Percentiles rank a stretch among this genome's conserved stretches.
Conservation (phyloP, 306 rosid genomes). For the Mimosa bimucronata region DNA sequence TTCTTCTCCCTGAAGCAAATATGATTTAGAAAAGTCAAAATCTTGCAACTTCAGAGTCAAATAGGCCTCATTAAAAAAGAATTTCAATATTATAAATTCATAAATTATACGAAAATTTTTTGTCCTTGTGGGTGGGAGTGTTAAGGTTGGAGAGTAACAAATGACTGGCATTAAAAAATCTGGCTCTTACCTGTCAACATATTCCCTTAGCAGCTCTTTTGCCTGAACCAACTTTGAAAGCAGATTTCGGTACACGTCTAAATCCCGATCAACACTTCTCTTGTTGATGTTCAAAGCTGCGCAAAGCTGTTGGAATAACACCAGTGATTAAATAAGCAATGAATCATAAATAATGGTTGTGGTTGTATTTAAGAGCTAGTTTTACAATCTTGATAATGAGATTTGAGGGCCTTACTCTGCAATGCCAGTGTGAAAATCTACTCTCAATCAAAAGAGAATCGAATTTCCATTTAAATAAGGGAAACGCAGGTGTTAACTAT, state of each 20-base stretch:
- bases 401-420: constrained; percentile 22
- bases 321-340: constrained; percentile 32
- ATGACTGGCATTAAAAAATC: constrained; percentile 1
- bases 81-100: background rate
- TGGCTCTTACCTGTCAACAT: constrained; percentile 73
- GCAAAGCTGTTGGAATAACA: constrained; percentile 71
- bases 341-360: background rate
- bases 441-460: constrained; percentile 28
- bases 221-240: constrained; percentile 99
- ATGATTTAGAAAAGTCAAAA: constrained; percentile 31
- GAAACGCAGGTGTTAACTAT: constrained; percentile 11
- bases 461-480: constrained; percentile 3
- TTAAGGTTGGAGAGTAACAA: background rate
- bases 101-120: background rate
- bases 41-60: constrained; percentile 8
- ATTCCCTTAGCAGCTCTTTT: constrained; percentile 92
- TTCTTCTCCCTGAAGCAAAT: constrained; percentile 88
- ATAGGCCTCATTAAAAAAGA: background rate
- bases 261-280: constrained; percentile 93
- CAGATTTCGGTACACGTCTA: constrained; percentile 93
- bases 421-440: constrained; percentile 28
- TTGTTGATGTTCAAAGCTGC: constrained; percentile 73
- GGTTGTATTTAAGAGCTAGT: constrained; percentile 10
- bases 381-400: constrained; percentile 20
- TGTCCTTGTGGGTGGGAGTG: background rate